Evolutionary conservation across 148 eudicot genomes (phyloP).

Genomic region (Persicaria tinctoria): DNA sequence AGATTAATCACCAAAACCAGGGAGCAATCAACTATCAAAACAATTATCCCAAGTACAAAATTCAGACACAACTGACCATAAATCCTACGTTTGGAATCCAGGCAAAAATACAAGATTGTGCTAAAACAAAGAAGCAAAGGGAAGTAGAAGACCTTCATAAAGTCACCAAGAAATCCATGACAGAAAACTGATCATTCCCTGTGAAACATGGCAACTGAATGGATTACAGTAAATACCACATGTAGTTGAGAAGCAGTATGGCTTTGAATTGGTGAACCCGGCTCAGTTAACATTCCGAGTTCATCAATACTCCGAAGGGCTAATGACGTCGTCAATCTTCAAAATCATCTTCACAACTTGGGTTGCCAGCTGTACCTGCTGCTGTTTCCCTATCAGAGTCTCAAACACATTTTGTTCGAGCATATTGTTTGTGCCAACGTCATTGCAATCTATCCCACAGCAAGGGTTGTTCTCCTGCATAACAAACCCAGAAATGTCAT

Average conservation of each 20-base stretch:
- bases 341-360: constrained; percentile 98
- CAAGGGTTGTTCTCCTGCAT: constrained; percentile 58
- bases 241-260: not conserved
- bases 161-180: not conserved
- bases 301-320: constrained; percentile 64
- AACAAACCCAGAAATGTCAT: not conserved
- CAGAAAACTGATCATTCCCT: too few species aligned
- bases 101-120: not conserved
- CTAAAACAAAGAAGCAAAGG: not conserved
- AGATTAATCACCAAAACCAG: too few species aligned
- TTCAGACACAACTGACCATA: not conserved
- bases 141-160: not conserved
- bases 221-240: not conserved
- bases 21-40: not conserved
- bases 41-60: not conserved
- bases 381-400: constrained; percentile 90
- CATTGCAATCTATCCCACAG: constrained; percentile 93
- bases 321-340: constrained; percentile 90
- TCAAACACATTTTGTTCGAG: constrained; percentile 89
- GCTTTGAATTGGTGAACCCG: not conserved
- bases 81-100: not conserved
- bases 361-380: constrained; percentile 84
- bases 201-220: not conserved
- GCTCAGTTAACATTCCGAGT: too few species aligned
- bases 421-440: constrained; percentile 85